Evolutionary conservation across 805 yeast species (phyloP).

Genomic region (Wickerhamiella brachini): DNA sequence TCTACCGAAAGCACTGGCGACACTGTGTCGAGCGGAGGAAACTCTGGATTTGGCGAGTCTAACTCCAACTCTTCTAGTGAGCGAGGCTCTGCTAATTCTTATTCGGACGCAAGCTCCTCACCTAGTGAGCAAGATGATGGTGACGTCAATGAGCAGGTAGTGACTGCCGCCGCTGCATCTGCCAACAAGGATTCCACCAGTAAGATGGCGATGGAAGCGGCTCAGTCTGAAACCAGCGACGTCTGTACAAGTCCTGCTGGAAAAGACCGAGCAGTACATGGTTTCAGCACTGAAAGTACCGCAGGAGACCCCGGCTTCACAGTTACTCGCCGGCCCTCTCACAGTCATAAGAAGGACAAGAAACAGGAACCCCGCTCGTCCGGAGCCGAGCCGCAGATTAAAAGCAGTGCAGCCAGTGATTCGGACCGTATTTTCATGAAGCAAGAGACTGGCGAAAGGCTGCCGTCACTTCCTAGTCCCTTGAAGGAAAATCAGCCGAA

Average conservation of each 20-base stretch:
- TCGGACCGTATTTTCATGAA: no score
- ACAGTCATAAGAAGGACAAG: background rate
- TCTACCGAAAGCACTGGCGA: background rate
- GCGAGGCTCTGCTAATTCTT: background rate
- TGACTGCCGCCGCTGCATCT: background rate
- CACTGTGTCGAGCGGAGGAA: background rate
- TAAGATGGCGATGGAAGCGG: background rate
- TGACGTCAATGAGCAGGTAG: background rate
- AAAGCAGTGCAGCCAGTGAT: no score
- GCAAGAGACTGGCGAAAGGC: no score
- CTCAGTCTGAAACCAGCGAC: background rate
- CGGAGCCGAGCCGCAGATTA: no score
- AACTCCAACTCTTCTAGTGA: background rate
- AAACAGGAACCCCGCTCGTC: background rate
- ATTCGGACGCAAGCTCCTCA: background rate
- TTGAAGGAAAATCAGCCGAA: no score
- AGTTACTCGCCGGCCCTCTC: background rate
- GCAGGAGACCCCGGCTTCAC: background rate
- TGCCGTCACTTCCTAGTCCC: no score
- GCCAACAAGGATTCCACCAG: background rate
- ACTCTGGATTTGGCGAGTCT: background rate
- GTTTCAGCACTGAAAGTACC: background rate
- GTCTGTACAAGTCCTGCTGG: background rate
- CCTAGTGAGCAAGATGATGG: background rate
- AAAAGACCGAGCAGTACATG: background rate